A percentile compares a stretch with the other conserved stretches of the same genome.
These are phyloP conservation scores for Cucurbita argyrosperma DNA, from an alignment of 306 rosid species.

Conservation along the genomic window DNA sequence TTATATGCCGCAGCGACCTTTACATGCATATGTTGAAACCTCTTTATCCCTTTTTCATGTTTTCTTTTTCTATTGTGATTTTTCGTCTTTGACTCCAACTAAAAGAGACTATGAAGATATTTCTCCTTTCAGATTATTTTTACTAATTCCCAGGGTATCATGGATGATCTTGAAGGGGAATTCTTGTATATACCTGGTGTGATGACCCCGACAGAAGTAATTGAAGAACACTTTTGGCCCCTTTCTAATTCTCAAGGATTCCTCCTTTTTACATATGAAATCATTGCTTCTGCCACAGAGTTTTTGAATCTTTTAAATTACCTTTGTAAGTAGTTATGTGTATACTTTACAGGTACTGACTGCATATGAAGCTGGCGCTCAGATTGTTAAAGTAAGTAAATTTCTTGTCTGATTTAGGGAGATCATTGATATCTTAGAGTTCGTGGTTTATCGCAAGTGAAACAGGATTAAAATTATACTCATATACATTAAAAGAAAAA, in stretches of 20 bases:
- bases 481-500: background rate
- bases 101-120: background rate
- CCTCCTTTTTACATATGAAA: background rate
- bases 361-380: constrained; percentile 59
- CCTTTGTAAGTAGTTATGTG: background rate
- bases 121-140: background rate
- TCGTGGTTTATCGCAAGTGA: background rate
- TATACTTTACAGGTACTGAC: constrained; percentile 45
- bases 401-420: background rate
- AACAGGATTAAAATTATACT: background rate
- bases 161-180: constrained; percentile 33
- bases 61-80: background rate
- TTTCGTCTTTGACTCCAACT: background rate
- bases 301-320: background rate
- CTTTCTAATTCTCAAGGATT: background rate
- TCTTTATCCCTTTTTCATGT: background rate
- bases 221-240: constrained; percentile 6
- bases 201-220: constrained; percentile 96
- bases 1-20: background rate
- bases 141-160: constrained; percentile 37
- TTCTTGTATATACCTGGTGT: constrained; percentile 72
- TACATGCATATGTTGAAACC: background rate
- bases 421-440: background rate
- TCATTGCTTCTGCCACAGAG: background rate
- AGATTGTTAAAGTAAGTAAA: constrained; percentile 59